Evolutionary conservation across 2,329 filamentous ascomycete species (phyloP), one percentile per base, ranked within the genome.

Genomic region (Aspergillus ochraceoroseus): DNA sequence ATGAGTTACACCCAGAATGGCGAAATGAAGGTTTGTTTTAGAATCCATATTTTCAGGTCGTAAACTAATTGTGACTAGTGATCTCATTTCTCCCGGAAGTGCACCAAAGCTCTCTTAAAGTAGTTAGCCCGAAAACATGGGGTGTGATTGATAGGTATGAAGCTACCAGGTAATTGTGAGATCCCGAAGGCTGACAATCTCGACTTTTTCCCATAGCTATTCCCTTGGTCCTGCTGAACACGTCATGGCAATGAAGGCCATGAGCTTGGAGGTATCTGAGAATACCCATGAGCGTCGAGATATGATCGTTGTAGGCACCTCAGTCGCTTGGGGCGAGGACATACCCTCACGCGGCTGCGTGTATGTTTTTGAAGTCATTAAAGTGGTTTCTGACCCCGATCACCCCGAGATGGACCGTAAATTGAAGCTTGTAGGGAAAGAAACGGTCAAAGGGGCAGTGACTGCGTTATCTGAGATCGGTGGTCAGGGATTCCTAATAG

Each of bases 381-480:
- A 83, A 22, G 92, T 98, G 20, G 90, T 95, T 1, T 90, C 92
- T 0, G 83, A 95, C 48, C 88, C 88, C 0, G 86, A 81, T 12
- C 78, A 78, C 5, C 87, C 88, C 0, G 89, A 95, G 62, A 95
- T 86, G 1, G 85, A 88, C 62, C 83, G 81, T 50, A 87, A 82
- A 52, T 72, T 98, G 22, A 94, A 95, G 60, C 76, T 94, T 3
- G 75, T 95, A 11, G 85, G 87, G 4, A 85, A 85, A 55, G 92
- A 98, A 62, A 87, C 94, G 36, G 88, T 96, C 17, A 85, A 92
- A 34, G 92, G 92, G 7, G 87, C 87, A 3, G 87, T 98, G 15
- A 95, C 90, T 9, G 85, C 87, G 0, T 65, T 98, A 7, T 87
- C 84, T 1, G 83, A 85, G 48, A 83, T 94, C 39, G 90, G 86